Evolutionary conservation across 768 basidiomycete genomes (phyloP), one percentile per base, ranked within the genome.

Genomic region (Trametes cubensis): DNA sequence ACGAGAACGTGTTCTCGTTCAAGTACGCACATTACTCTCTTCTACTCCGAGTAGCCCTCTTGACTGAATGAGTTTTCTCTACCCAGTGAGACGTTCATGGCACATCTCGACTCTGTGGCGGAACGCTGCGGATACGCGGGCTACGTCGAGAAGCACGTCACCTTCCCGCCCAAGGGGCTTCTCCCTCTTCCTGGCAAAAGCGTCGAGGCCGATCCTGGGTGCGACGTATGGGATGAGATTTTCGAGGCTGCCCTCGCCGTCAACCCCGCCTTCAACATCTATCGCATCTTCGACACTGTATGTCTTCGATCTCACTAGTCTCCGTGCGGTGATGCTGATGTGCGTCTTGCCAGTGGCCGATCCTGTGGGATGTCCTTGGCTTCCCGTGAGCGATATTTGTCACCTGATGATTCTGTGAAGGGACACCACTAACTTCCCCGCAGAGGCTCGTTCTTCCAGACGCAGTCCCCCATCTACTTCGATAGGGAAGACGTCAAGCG

Each of bases 311-410:
- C 6, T 39, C 45, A 10, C 15, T 23, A 40, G 17, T 30, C 8
- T 0, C 6, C 15, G 26, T 34, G 8, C 14, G 11, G 3, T 25
- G n/a, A 44, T 46, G 17, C 21, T 42, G 30, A 51, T 45, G 26
- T 15, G 17, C 23, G 47, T n/a, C 20, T 28, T 0, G 25, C 13
- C 46, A 79, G 65, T 89, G 77, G 73, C 90, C 89, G 0, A 78
- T 88, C 44, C 75, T 87, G 14, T 91, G 88, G 89, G 89, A 91
- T 62, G 88, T 90, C 6, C 85, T 91, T 30, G 89, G 89, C n/a
- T 90, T 88, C 80, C 89, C 89, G 85, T 88, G 67, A 39, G 84
- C 71, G 39, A 34, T 21, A 11, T 39, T 6, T 23, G 0, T 49
- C 38, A 23, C 2, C 14, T 23, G 39, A 20, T 48, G 60, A 6